A percentile compares a stretch with the other conserved stretches of the same genome.
Conservation (phyloP, 1,284 basidiomycete genomes). For the Abortiporus biennis region DNA sequence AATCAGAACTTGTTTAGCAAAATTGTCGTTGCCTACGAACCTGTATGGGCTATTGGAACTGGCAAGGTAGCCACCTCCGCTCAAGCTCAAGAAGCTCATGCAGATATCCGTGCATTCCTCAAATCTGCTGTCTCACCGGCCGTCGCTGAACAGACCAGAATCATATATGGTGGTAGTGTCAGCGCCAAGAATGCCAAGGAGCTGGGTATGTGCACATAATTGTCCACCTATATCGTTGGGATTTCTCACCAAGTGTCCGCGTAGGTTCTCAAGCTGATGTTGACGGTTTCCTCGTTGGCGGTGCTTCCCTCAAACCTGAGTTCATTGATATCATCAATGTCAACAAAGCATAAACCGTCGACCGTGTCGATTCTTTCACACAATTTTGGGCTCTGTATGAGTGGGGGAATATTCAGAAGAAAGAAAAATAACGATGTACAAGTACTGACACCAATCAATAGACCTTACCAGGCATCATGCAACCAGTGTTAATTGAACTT, state of each 20-base stretch:
- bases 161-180: slow-evolving; percentile 97
- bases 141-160: slow-evolving; percentile 75
- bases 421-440: not conserved
- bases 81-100: slow-evolving; percentile 94
- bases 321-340: slow-evolving; percentile 91
- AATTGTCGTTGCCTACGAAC: slow-evolving; percentile 93
- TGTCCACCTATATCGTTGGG: slow-evolving; percentile 1
- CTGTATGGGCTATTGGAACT: slow-evolving; percentile 99
- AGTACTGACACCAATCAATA: not conserved
- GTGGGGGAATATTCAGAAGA: not conserved
- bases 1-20: slow-evolving; percentile 42
- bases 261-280: slow-evolving; percentile 78
- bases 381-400: not conserved
- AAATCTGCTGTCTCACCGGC: slow-evolving; percentile 55
- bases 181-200: slow-evolving; percentile 85
- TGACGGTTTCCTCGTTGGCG: slow-evolving; percentile 99
- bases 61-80: slow-evolving; percentile 89
- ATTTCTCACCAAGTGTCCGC: not conserved
- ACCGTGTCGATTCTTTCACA: not conserved
- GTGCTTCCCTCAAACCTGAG: slow-evolving; percentile 96
- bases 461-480: not conserved
- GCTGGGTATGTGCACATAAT: slow-evolving; percentile 56
- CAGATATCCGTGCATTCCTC: slow-evolving; percentile 79
- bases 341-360: slow-evolving; percentile 32
- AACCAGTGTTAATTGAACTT: not conserved